These are phyloP conservation scores for Graphiopsis chlorocephala DNA, from an alignment of 2,329 filamentous ascomycete genomes.

Conservation along the genomic window DNA sequence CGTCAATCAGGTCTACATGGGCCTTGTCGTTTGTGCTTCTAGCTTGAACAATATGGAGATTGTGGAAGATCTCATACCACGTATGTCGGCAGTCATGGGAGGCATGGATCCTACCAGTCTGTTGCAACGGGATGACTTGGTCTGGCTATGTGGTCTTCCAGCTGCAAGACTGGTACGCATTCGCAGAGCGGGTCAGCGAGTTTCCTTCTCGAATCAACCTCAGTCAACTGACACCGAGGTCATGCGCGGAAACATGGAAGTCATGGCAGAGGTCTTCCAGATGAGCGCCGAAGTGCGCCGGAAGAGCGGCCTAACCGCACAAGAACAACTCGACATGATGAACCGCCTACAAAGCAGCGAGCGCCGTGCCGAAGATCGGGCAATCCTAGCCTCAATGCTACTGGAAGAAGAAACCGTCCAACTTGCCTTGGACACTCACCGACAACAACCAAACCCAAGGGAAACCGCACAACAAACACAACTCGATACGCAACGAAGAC, in stretches of 20 bases:
- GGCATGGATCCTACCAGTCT: constrained; percentile 4
- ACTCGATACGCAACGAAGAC: constrained; percentile 13
- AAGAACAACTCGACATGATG: constrained; percentile 29
- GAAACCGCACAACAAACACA: not conserved
- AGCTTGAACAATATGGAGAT: not conserved
- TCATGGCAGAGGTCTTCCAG: constrained; percentile 33
- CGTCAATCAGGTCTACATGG: constrained; percentile 7
- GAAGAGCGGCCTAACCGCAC: constrained; percentile 21
- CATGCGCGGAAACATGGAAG: constrained; percentile 24
- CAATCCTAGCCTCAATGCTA: constrained; percentile 26
- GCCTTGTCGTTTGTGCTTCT: constrained; percentile 4
- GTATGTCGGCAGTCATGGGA: constrained; percentile 8
- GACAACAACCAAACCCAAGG: constrained; percentile 13
- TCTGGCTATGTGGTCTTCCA: constrained; percentile 4
- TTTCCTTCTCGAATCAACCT: constrained; percentile 13
- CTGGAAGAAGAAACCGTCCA: constrained; percentile 19
- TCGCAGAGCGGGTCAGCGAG: not conserved
- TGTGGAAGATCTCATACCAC: not conserved
- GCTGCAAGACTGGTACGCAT: constrained; percentile 6
- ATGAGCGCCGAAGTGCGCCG: constrained; percentile 28
- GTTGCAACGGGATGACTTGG: constrained; percentile 8
- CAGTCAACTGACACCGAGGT: constrained; percentile 9
- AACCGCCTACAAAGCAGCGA: constrained; percentile 29
- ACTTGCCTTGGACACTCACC: constrained; percentile 22
- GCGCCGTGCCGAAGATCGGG: constrained; percentile 23